Evolutionary conservation across 768 basidiomycete genomes (phyloP).

Genomic region (Amanita inopinata): DNA sequence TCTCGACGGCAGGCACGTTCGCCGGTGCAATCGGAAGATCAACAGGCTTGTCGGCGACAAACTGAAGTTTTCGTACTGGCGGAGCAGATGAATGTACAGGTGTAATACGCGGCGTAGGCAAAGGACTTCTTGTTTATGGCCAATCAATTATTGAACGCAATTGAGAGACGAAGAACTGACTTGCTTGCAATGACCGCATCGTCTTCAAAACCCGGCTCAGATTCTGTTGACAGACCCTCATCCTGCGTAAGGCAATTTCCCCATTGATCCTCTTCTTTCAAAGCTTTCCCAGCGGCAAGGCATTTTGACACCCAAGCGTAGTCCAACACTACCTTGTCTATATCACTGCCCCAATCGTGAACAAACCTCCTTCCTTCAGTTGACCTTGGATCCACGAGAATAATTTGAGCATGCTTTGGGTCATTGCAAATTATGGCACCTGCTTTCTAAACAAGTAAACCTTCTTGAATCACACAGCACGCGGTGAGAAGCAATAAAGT

Average conservation of each 20-base stretch:
- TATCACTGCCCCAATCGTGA: constrained; percentile 47
- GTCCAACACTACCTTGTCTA: constrained; percentile 41
- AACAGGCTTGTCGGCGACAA: background rate
- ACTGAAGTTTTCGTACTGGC: background rate
- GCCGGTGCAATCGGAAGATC: background rate
- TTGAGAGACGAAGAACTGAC: constrained; percentile 26
- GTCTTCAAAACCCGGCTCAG: constrained; percentile 27
- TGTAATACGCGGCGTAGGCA: constrained; percentile 55
- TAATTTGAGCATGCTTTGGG: constrained; percentile 42
- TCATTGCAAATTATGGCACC: constrained; percentile 46
- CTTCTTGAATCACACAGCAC: background rate
- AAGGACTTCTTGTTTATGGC: constrained; percentile 38
- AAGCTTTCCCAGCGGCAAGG: constrained; percentile 29
- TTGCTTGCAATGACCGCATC: constrained; percentile 20
- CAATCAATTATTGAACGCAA: constrained; percentile 6
- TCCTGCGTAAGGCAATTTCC: constrained; percentile 34
- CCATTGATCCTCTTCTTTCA: constrained; percentile 43
- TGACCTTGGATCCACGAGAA: constrained; percentile 47
- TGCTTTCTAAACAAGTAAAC: constrained; percentile 28
- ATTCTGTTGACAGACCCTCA: constrained; percentile 29
- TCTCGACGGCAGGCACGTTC: background rate
- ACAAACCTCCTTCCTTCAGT: constrained; percentile 47
- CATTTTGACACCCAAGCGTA: constrained; percentile 44
- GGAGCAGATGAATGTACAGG: constrained; percentile 24
- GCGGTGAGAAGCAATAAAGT: constrained; percentile 9